Evolutionary conservation across 1,139 yeast genomes (phyloP), one percentile per base, ranked within the genome.

Genomic region (Hyphopichia khmerensis): DNA sequence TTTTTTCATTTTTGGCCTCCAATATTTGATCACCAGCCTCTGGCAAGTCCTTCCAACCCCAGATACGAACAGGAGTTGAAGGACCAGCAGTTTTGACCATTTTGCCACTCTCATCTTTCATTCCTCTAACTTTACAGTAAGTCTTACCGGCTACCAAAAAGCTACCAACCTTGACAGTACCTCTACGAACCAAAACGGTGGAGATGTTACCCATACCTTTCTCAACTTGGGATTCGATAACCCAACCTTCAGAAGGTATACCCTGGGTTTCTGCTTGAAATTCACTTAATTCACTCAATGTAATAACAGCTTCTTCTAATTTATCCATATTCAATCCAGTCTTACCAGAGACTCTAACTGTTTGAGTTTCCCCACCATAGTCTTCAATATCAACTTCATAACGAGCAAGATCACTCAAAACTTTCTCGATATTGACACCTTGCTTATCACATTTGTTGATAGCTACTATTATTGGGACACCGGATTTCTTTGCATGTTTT

Each of bases 41-140:
- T 0, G 99, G 99, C 37, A 90, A 67, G 33, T 84, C 93, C 57
- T 87, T 90, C 99, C 99, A 93, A 0, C 99, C 99, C 64, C 90
- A 78, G 5, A 93, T 75, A 55, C 90, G 96, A 1, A 89, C 96
- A 0, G 98, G 97, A 2, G 87, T 84, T 0, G 97, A 87, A 0
- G 99, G 98, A 0, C 81, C 80, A 0, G 96, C 98, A 23, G 63
- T 45, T 49, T 82, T 80, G 13, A 90, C 65, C 1, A 69, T 44
- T 49, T 82, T 82, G 2, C 93, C 93, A 45, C 67, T 60, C 53
- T 89, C 96, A 60, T 89, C 89, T 46, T 75, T 77, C 78, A 93
- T 79, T n/a, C 85, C 82, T 53, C 85, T 80, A 3, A 93, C 93
- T 57, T 87, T 87, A 64, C 96, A 88, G 69, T 84, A 88, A 0